Evolutionary conservation across 2,329 filamentous ascomycete genomes (phyloP).

Genomic region (Kalmusia sp.): DNA sequence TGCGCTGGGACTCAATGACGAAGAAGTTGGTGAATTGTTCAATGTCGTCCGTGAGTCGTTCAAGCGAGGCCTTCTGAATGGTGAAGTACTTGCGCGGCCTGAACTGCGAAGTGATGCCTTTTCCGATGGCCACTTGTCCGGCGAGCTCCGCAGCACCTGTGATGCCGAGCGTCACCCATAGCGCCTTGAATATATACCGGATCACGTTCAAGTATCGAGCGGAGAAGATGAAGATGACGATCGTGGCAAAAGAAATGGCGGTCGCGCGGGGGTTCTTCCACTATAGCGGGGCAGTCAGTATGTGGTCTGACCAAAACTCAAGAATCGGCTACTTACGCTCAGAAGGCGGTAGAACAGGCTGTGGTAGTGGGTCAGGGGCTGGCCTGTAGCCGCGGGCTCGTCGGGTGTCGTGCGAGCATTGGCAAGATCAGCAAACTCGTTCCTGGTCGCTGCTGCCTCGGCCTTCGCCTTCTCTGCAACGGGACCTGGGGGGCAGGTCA

Average conservation of each 20-base stretch:
- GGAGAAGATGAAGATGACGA: conserved; percentile 67
- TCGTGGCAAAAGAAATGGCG: conserved; percentile 64
- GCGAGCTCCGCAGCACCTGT: conserved; percentile 65
- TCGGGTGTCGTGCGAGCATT: conserved; percentile 61
- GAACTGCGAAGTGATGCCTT: conserved; percentile 67
- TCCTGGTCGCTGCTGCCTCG: conserved; percentile 62
- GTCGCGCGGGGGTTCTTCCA: conserved; percentile 73
- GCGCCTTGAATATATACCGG: conserved; percentile 66
- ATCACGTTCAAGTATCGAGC: conserved; percentile 68
- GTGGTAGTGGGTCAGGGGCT: conserved; percentile 71
- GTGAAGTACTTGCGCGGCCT: conserved; percentile 71
- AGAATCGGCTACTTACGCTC: conserved; percentile 56
- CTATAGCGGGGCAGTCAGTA: conserved; percentile 39
- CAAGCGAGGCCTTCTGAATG: conserved; percentile 68
- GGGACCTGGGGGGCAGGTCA: conserved; percentile 54
- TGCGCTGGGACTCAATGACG: conserved; percentile 71
- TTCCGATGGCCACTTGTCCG: conserved; percentile 62
- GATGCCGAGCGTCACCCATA: conserved; percentile 65
- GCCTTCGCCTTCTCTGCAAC: conserved; percentile 64
- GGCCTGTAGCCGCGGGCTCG: conserved; percentile 64
- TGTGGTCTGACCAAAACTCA: not conserved
- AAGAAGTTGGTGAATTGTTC: conserved; percentile 73
- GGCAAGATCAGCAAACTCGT: conserved; percentile 66
- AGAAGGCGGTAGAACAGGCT: conserved; percentile 71
- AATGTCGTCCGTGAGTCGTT: conserved; percentile 66